Evolutionary conservation across 495 filamentous ascomycete genomes (phyloP).

Genomic region (Rostrohypoxylon terebratum): DNA sequence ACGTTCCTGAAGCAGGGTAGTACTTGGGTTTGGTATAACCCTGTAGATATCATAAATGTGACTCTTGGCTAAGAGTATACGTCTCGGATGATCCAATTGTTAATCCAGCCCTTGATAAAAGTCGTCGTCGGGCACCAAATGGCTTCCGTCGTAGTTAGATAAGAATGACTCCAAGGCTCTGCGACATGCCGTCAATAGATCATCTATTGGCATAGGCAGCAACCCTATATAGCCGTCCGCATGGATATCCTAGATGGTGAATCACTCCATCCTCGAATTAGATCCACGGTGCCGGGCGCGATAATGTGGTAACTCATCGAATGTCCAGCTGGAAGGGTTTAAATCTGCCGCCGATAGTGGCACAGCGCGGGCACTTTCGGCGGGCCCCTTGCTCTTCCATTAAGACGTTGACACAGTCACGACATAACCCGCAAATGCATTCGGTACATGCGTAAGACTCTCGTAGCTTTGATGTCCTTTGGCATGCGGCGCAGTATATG

Average conservation of each 20-base stretch:
- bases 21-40: conserved; percentile 7
- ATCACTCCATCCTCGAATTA: background rate
- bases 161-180: conserved; percentile 5
- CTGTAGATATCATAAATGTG: background rate
- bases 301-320: conserved; percentile 55
- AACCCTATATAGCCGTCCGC: background rate
- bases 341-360: conserved; percentile 73
- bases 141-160: conserved; percentile 5
- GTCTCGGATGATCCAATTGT: conserved; percentile 21
- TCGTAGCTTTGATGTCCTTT: conserved; percentile 74
- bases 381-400: conserved; percentile 71
- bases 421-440: conserved; percentile 91
- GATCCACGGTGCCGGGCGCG: conserved; percentile 2
- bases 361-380: conserved; percentile 73
- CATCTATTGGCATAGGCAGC: background rate
- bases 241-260: conserved; percentile 3
- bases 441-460: conserved; percentile 93
- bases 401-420: conserved; percentile 83
- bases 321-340: conserved; percentile 76
- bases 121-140: conserved; percentile 9
- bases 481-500: conserved; percentile 89
- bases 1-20: conserved; percentile 13
- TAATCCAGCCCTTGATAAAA: conserved; percentile 15
- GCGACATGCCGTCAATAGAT: background rate
- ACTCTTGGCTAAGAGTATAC: background rate